A percentile compares a stretch with the other conserved stretches of the same genome.
phyloP scores from a whole-genome alignment of 495 filamentous ascomycete genomes.

The Parachaetomium inaequale region DNA sequence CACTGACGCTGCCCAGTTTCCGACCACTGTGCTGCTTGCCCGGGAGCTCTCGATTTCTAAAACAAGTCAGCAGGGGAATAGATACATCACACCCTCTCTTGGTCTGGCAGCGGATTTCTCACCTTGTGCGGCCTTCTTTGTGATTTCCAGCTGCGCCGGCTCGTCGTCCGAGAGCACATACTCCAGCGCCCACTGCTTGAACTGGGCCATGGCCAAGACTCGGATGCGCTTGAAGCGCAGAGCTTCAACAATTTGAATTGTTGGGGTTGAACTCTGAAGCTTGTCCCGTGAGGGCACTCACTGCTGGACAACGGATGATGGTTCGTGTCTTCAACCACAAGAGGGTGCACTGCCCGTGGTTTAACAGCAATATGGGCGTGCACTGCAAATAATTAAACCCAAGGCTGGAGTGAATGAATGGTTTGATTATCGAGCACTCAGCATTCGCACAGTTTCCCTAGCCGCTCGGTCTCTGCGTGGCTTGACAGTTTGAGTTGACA shows the following conservation, averaged over 20 bases:
- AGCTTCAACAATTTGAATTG: not conserved
- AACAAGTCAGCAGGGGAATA: not conserved
- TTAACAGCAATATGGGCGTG: too few relatives aligned
- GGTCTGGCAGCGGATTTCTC: not conserved
- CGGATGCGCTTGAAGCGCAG: not conserved
- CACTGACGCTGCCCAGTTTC: slow-evolving; percentile 49
- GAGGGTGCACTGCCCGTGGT: too few relatives aligned
- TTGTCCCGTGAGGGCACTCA: too few relatives aligned
- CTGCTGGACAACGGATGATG: too few relatives aligned
- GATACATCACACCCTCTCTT: not conserved
- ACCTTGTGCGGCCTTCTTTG: slow-evolving; percentile 42
- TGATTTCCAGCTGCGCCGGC: slow-evolving; percentile 31
- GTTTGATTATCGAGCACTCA: not conserved
- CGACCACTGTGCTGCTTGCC: slow-evolving; percentile 40
- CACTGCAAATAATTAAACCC: too few relatives aligned
- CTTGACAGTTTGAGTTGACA: not conserved
- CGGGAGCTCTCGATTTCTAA: slow-evolving; percentile 43
- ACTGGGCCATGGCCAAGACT: slow-evolving; percentile 37
- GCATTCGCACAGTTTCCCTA: not conserved
- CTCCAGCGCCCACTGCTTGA: slow-evolving; percentile 45
- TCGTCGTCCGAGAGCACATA: slow-evolving; percentile 49
- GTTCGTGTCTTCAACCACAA: too few relatives aligned
- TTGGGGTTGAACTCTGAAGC: too few relatives aligned
- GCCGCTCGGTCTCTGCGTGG: not conserved
- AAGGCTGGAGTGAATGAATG: too few relatives aligned